These are phyloP conservation scores for Boletus barrowsii DNA, from an alignment of 768 basidiomycete genomes.

Conservation along the genomic window DNA sequence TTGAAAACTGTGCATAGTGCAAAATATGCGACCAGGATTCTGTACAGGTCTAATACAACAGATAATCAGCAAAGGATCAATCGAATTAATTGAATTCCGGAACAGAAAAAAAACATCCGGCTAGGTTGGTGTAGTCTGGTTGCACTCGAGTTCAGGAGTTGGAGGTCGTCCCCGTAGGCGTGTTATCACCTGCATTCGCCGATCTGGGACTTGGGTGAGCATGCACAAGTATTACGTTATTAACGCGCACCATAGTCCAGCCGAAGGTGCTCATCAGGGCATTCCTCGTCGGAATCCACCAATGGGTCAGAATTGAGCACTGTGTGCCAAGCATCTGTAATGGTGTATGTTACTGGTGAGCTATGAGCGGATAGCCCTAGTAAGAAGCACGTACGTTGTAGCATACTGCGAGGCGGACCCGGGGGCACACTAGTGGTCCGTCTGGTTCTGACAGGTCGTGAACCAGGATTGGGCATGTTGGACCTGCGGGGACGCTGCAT, in stretches of 20 bases:
- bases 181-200: constrained; percentile 59
- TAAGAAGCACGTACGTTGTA: constrained; percentile 55
- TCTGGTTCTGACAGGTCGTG: constrained; percentile 25
- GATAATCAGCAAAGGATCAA: not conserved
- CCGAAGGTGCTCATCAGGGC: constrained; percentile 59
- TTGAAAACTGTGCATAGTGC: constrained; percentile 21
- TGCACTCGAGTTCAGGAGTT: constrained; percentile 47
- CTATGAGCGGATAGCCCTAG: not conserved
- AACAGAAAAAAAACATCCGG: not conserved
- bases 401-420: constrained; percentile 48
- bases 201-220: constrained; percentile 37
- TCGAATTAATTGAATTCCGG: not conserved
- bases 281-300: constrained; percentile 71
- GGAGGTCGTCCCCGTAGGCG: constrained; percentile 54
- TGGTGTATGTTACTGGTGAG: constrained; percentile 7
- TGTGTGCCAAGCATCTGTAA: constrained; percentile 69
- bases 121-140: constrained; percentile 10
- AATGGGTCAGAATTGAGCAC: constrained; percentile 68
- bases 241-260: constrained; percentile 57
- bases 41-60: constrained; percentile 5
- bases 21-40: constrained; percentile 1
- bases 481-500: constrained; percentile 24
- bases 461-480: constrained; percentile 17
- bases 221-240: not conserved
- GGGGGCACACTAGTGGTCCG: constrained; percentile 21